Conservation (phyloP, 1,284 basidiomycete genomes). For the Ganoderma sinense region DNA sequence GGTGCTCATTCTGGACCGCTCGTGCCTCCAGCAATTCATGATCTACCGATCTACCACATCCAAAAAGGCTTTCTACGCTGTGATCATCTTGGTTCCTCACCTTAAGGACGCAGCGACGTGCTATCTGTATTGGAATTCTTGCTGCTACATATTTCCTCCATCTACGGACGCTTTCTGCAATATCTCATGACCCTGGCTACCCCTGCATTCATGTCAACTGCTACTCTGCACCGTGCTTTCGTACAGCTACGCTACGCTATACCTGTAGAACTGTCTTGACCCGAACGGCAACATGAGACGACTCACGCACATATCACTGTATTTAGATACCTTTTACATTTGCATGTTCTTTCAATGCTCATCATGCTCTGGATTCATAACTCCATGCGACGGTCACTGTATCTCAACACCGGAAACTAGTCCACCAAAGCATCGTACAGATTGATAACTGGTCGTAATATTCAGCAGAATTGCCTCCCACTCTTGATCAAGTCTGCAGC, state of each 20-base stretch:
- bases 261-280: neutral
- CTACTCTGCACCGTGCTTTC: neutral
- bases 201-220: neutral
- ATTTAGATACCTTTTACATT: neutral
- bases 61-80: neutral
- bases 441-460: too few species aligned
- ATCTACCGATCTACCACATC: neutral
- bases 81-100: neutral
- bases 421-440: neutral
- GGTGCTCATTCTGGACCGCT: neutral
- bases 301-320: neutral
- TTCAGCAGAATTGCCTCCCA: conserved; percentile 8
- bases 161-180: neutral
- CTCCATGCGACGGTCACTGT: neutral
- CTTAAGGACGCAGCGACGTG: neutral
- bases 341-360: neutral
- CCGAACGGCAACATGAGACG: neutral
- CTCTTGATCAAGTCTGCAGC: conserved; percentile 29
- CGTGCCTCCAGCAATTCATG: neutral
- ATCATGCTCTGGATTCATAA: neutral
- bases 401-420: neutral
- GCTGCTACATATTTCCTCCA: neutral
- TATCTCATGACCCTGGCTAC: neutral
- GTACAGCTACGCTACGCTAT: neutral
- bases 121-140: neutral